A percentile compares a stretch with the other conserved stretches of the same genome.
phyloP scores from a whole-genome alignment of 352 stramenopile species.

The Hyaloperonospora brassicae region DNA sequence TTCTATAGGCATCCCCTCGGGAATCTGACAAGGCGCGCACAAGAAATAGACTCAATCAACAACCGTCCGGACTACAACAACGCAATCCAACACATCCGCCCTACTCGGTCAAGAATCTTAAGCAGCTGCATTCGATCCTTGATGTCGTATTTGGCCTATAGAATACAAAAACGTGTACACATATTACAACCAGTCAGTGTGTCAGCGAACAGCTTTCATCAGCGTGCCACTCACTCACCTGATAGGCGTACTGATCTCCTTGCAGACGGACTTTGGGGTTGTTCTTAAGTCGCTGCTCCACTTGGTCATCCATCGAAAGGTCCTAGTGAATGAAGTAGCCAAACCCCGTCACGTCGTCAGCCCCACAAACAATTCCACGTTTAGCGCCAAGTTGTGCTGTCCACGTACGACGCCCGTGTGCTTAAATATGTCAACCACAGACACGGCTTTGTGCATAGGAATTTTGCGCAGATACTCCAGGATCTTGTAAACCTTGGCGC shows the following conservation, averaged over 20 bases:
- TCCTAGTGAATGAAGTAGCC: constrained; percentile 27
- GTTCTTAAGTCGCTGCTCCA: constrained; percentile 78
- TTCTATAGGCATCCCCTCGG: constrained; percentile 74
- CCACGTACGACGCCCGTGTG: constrained; percentile 72
- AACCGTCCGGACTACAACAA: neutral
- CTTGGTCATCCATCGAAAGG: constrained; percentile 73
- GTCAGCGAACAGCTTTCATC: constrained; percentile 1
- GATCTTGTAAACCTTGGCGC: constrained; percentile 84
- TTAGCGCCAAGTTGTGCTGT: neutral
- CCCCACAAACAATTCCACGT: neutral
- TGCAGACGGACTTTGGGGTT: constrained; percentile 79
- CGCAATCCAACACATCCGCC: neutral
- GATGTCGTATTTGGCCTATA: constrained; percentile 82
- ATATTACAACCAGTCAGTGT: constrained; percentile 1
- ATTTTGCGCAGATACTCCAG: constrained; percentile 79
- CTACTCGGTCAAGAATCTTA: constrained; percentile 70
- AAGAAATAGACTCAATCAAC: constrained; percentile 4
- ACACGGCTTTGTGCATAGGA: constrained; percentile 67
- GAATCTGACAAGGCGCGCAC: constrained; percentile 34
- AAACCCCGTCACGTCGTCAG: constrained; percentile 2
- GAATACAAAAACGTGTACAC: constrained; percentile 1
- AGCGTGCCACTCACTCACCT: constrained; percentile 24
- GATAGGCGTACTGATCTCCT: constrained; percentile 74
- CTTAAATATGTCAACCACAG: constrained; percentile 67
- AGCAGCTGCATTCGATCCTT: constrained; percentile 74